phyloP scores from a whole-genome alignment of 2,329 filamentous ascomycete genomes.

The Cadophora malorum region DNA sequence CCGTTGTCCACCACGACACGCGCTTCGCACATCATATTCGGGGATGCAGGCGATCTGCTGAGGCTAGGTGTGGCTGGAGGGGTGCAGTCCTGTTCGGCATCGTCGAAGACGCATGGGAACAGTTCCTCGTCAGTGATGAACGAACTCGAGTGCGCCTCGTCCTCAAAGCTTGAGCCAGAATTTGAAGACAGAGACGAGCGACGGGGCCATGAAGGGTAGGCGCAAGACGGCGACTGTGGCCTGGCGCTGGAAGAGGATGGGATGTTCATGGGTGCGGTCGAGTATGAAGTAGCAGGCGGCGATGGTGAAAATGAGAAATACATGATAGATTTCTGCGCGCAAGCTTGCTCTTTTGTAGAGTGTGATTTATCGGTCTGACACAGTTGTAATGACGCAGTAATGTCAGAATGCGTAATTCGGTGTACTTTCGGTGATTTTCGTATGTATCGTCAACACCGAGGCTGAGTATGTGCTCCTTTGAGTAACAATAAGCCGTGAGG shows the following conservation, averaged over 20 bases:
- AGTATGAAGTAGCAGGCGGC: slow-evolving; percentile 37
- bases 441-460: slow-evolving; percentile 16
- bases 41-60: slow-evolving; percentile 37
- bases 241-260: slow-evolving; percentile 35
- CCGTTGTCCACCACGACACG: slow-evolving; percentile 40
- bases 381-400: slow-evolving; percentile 11
- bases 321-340: slow-evolving; percentile 29
- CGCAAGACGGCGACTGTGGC: slow-evolving; percentile 50
- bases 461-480: slow-evolving; percentile 18
- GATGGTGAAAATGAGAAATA: slow-evolving; percentile 42
- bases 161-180: slow-evolving; percentile 32
- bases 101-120: slow-evolving; percentile 57
- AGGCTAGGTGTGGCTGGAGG: slow-evolving; percentile 45
- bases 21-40: slow-evolving; percentile 33
- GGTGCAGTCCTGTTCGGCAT: slow-evolving; percentile 53
- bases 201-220: slow-evolving; percentile 65
- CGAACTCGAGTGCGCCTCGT: slow-evolving; percentile 34
- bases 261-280: slow-evolving; percentile 41
- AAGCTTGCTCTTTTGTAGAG: slow-evolving; percentile 11
- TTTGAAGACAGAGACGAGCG: slow-evolving; percentile 54
- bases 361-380: not conserved
- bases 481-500: not conserved
- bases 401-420: slow-evolving; percentile 20
- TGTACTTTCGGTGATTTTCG: slow-evolving; percentile 16
- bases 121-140: slow-evolving; percentile 64